Percentiles rank a stretch among this genome's conserved stretches.
phyloP scores from a whole-genome alignment of 1,139 yeast genomes.

The Ogataea hybrid region DNA sequence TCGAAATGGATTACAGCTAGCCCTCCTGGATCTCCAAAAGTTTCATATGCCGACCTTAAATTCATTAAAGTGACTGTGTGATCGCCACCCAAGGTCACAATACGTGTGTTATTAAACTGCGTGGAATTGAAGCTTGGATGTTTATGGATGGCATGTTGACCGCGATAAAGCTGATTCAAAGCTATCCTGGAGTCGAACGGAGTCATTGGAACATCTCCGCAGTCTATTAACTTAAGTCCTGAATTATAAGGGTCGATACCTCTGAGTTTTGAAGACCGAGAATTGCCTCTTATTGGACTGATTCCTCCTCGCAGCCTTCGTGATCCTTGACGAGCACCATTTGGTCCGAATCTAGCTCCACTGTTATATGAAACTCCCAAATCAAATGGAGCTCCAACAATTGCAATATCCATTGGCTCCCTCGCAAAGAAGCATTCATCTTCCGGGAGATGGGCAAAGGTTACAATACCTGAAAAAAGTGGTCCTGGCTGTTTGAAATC shows the following conservation, averaged over 20 bases:
- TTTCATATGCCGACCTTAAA: conserved; percentile 47
- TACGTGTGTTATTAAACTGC: conserved; percentile 27
- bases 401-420: conserved; percentile 41
- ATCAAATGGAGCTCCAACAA: conserved; percentile 53
- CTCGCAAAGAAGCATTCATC: conserved; percentile 38
- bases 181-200: conserved; percentile 56
- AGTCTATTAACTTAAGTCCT: conserved; percentile 44
- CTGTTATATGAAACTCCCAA: conserved; percentile 49
- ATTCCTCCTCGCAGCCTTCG: conserved; percentile 39
- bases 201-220: conserved; percentile 57
- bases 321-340: conserved; percentile 41
- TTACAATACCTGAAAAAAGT: conserved; percentile 43
- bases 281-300: conserved; percentile 36
- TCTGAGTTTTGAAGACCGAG: conserved; percentile 29
- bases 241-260: conserved; percentile 28
- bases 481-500: conserved; percentile 22
- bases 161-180: conserved; percentile 51
- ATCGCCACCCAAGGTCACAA: conserved; percentile 58
- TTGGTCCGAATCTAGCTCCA: conserved; percentile 53
- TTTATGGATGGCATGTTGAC: conserved; percentile 45
- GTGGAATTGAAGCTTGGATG: conserved; percentile 26
- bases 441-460: conserved; percentile 44
- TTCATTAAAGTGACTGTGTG: conserved; percentile 55
- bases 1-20: conserved; percentile 55
- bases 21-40: conserved; percentile 39